These are phyloP conservation scores for Tranzscheliella williamsii DNA, from an alignment of 1,284 basidiomycete genomes.

Conservation along the genomic window DNA sequence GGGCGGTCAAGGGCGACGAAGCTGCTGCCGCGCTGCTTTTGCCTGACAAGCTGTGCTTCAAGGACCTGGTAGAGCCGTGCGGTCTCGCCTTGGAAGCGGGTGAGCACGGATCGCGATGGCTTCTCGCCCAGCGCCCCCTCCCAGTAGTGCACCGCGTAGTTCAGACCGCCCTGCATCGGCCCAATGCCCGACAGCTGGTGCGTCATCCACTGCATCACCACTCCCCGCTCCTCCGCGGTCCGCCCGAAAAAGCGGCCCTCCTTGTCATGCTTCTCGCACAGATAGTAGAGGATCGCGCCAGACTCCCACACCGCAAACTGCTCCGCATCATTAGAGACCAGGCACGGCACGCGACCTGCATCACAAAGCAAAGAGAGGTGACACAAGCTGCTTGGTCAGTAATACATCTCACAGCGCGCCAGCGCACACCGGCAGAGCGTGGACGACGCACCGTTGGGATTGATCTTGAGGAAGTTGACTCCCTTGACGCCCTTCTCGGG, in stretches of 20 bases:
- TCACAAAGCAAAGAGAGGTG: no score
- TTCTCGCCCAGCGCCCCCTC: constrained; percentile 30
- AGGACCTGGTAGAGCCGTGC: constrained; percentile 48
- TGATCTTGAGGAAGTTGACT: constrained; percentile 44
- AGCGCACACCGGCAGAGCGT: no score
- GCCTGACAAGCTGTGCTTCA: constrained; percentile 43
- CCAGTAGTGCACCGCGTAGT: constrained; percentile 29
- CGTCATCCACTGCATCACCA: constrained; percentile 46
- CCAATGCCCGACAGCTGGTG: constrained; percentile 47
- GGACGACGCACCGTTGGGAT: constrained; percentile 36
- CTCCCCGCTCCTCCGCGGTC: constrained; percentile 30
- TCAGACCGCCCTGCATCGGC: constrained; percentile 40
- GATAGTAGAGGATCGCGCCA: constrained; percentile 49
- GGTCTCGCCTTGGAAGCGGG: constrained; percentile 47
- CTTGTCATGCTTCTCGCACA: constrained; percentile 50
- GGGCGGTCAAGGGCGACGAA: constrained; percentile 51
- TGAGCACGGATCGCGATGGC: constrained; percentile 36
- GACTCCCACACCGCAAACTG: constrained; percentile 48
- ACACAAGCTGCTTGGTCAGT: no score
- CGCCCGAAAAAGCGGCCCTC: constrained; percentile 33
- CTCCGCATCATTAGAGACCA: constrained; percentile 51
- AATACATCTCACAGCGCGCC: no score
- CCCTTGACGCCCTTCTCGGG: constrained; percentile 52
- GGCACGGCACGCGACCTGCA: constrained; percentile 32
- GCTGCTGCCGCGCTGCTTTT: constrained; percentile 35